Evolutionary conservation across 257 asterid genomes (phyloP), one percentile per base, ranked within the genome.

Genomic region (Solanum medicagineum): DNA sequence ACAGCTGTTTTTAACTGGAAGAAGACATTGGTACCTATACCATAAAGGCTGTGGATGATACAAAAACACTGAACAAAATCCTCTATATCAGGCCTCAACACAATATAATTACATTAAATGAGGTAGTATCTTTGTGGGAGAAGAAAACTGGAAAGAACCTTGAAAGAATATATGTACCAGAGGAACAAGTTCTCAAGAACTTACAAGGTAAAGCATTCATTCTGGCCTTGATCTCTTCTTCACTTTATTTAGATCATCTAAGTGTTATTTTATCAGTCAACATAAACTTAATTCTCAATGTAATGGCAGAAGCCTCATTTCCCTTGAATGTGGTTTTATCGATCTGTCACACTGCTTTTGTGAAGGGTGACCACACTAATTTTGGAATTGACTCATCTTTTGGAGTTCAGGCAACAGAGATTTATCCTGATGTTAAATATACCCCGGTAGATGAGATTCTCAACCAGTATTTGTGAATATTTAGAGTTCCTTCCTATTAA

Each of bases 391-490:
- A 94, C 60, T 92, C 94, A 6, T 87, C 94, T 1, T 85, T 90
- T 11, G 98, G 94, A 1, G 87, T 87, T 0, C 97, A 94, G 90
- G 97, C 98, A 54, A 84, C 97, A 0, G 86, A 89, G 85, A 91
- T 93, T 32, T 94, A 94, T 87, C 97, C 95, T 8, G 94, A 94
- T 81, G 94, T 94, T 80, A 92, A 92, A 49, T 92, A 93, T 86
- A 91, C 92, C 8, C 90, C 92, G 29, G 95, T 93, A 83, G 94
- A 93, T 10, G 91, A 91, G 63, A 91, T 89, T 84, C 89, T 92
- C 47, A 59, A 66, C 22, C 91, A 84, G 4, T 89, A 91, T 85
- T 95, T 91, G 40, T 92, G 69, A 90, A 81, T 26, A 36, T 32
- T 60, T 45, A 45, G 59, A 74, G 56, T 74, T 74, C 42, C 81